Evolutionary conservation across 2,329 filamentous ascomycete species (phyloP).

Genomic region (Fusarium drepaniforme): DNA sequence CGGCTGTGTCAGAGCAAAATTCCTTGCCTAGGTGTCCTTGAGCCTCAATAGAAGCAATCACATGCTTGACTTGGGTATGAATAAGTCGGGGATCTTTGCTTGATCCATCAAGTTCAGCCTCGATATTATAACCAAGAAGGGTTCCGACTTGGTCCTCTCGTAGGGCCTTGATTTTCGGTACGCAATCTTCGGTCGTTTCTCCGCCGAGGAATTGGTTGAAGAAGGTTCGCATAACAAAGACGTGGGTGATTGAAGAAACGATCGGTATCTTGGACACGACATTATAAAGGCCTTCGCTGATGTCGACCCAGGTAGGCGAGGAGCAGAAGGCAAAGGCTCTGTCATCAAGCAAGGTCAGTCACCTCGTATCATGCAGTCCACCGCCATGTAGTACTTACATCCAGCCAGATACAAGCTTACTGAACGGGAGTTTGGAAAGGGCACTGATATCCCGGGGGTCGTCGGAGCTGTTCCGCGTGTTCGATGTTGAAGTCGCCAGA

Average conservation of each 20-base stretch:
- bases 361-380: neutral
- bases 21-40: constrained; percentile 28
- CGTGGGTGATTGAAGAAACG: constrained; percentile 25
- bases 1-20: constrained; percentile 12
- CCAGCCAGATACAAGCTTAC: constrained; percentile 18
- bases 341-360: neutral
- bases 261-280: constrained; percentile 26
- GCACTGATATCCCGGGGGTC: constrained; percentile 9
- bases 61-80: constrained; percentile 22
- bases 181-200: constrained; percentile 25
- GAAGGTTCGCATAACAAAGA: constrained; percentile 30
- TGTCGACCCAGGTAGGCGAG: constrained; percentile 35
- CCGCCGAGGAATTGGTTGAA: constrained; percentile 39
- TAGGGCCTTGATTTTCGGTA: constrained; percentile 33
- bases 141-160: constrained; percentile 27
- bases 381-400: neutral
- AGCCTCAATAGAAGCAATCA: constrained; percentile 32
- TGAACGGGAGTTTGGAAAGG: neutral
- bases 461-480: neutral
- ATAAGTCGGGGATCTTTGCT: constrained; percentile 40
- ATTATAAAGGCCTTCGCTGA: constrained; percentile 32
- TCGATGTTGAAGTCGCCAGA: neutral
- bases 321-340: constrained; percentile 40
- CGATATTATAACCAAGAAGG: constrained; percentile 39
- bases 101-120: constrained; percentile 36